Base-by-base conservation (phyloP, 495 filamentous ascomycete species). In the Talaromyces borbonicus region DNA sequence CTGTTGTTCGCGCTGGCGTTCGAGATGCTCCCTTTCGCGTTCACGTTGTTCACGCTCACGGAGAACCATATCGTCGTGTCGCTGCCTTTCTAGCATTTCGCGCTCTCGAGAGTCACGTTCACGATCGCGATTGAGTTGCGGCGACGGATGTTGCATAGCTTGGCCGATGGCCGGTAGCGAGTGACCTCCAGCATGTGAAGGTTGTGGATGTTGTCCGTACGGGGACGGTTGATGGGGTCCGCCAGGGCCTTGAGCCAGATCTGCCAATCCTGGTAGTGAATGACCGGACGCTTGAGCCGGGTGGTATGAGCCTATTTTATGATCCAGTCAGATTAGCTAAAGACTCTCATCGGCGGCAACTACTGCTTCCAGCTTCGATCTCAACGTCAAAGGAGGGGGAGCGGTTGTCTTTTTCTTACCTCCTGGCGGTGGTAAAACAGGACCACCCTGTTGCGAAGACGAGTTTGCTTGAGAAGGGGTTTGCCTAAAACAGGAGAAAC, bases 21-120 rank as follows among this genome's bases (percentile, higher is more conserved):
- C 74, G n/a, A 70, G 56, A 33, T 62, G 61, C 49, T 66, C 61
- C 26, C 60, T 49, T 44, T 81, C 75, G 8, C 67, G 63, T 33
- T 75, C 66, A 15, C 49, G 50, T 39, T 49, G 49, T 44, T 83
- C 80, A 46, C 80, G 79, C 58, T 88, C 81, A 45, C 76, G 75
- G 37, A 79, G 76, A 11, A 62, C 70, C 58, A 75, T 67, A 47
- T 83, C 78, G 62, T 83, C 77, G 51, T 79, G 64, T 11, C 68
- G 67, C 48, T 71, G 69, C 53, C 70, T 58, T 50, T 74, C 69
- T 15, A 69, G 55, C 42, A 68, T 54, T 29, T 75, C 71, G 29
- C 66, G 68, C 45, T 75, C 71, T 47, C 71, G 54, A 8, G 66
- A 67, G 46, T 76, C 73, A 33, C 69, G 62, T 51, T 77, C 73